A percentile compares a stretch with the other conserved stretches of the same genome.
These are phyloP conservation scores for Schwanniomyces yamadae DNA, from an alignment of 805 yeast genomes.

Conservation along the genomic window DNA sequence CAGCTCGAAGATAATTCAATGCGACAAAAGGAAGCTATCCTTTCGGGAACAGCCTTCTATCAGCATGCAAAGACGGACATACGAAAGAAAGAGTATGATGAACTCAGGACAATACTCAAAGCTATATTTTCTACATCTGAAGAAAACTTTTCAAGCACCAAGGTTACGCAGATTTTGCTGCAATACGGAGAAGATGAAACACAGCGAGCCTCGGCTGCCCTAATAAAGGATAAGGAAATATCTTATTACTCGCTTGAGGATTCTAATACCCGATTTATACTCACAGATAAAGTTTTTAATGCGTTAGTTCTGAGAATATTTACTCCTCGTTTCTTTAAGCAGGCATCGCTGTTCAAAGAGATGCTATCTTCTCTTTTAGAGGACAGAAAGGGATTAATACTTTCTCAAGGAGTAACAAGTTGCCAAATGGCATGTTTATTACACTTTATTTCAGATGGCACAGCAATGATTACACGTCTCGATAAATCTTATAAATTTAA, in stretches of 20 bases:
- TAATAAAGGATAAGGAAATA: conserved; percentile 59
- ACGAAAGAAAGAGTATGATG: conserved; percentile 22
- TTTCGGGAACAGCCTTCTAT: conserved; percentile 47
- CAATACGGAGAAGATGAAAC: conserved; percentile 46
- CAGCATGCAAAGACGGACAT: conserved; percentile 20
- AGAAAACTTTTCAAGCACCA: conserved; percentile 43
- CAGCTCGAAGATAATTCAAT: conserved; percentile 59
- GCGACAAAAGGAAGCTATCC: conserved; percentile 63
- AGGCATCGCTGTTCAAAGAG: conserved; percentile 47
- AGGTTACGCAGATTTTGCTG: conserved; percentile 48
- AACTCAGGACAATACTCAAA: conserved; percentile 43
- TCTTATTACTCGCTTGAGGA: conserved; percentile 42
- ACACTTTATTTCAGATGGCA: conserved; percentile 47
- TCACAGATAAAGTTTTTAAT: conserved; percentile 53
- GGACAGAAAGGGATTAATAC: conserved; percentile 51
- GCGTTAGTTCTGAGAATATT: conserved; percentile 39
- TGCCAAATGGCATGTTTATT: conserved; percentile 63
- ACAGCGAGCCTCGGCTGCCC: conserved; percentile 47
- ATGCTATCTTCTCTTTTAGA: conserved; percentile 40
- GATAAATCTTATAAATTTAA: conserved; percentile 53
- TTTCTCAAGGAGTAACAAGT: conserved; percentile 58
- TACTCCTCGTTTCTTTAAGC: conserved; percentile 37
- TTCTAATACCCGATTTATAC: conserved; percentile 46
- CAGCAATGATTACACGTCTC: conserved; percentile 48
- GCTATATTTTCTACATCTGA: conserved; percentile 59